A percentile compares a stretch with the other conserved stretches of the same genome.
Conservation (phyloP, 164 flowering plant species). For the Kalanchoe fedtschenkoi region DNA sequence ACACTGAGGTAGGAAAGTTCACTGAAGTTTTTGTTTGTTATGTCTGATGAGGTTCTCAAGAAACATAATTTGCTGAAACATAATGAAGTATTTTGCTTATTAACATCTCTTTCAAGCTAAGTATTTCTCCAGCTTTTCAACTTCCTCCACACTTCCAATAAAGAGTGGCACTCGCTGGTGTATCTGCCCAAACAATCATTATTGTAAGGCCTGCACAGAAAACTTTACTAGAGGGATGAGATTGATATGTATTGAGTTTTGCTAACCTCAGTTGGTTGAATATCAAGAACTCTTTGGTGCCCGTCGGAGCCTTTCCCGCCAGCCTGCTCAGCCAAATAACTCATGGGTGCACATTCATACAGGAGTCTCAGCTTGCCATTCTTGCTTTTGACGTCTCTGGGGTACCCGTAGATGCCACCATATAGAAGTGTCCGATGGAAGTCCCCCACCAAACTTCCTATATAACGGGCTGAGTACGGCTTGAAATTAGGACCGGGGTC, state of each 20-base stretch:
- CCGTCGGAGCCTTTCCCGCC: conserved; percentile 79
- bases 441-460: conserved; percentile 69
- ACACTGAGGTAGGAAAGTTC: not conserved
- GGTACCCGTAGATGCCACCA: conserved; percentile 73
- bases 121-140: conserved; percentile 59
- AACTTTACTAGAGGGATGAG: not conserved
- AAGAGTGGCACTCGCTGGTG: conserved; percentile 67
- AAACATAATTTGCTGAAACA: not conserved
- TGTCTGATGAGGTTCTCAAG: not conserved
- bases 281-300: conserved; percentile 53
- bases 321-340: conserved; percentile 68
- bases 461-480: conserved; percentile 68
- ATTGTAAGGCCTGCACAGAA: not conserved
- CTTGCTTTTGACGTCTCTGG: conserved; percentile 56
- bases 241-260: not conserved
- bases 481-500: conserved; percentile 59
- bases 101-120: conserved; percentile 23
- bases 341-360: conserved; percentile 82
- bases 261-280: conserved; percentile 50
- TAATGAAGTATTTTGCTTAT: not conserved
- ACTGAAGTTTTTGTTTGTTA: not conserved
- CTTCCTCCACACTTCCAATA: conserved; percentile 66
- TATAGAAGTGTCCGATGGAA: conserved; percentile 55
- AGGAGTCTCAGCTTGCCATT: conserved; percentile 70
- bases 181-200: conserved; percentile 27